These are phyloP conservation scores for Tricladium varicosporioides DNA, from an alignment of 2,329 filamentous ascomycete genomes.

Conservation along the genomic window DNA sequence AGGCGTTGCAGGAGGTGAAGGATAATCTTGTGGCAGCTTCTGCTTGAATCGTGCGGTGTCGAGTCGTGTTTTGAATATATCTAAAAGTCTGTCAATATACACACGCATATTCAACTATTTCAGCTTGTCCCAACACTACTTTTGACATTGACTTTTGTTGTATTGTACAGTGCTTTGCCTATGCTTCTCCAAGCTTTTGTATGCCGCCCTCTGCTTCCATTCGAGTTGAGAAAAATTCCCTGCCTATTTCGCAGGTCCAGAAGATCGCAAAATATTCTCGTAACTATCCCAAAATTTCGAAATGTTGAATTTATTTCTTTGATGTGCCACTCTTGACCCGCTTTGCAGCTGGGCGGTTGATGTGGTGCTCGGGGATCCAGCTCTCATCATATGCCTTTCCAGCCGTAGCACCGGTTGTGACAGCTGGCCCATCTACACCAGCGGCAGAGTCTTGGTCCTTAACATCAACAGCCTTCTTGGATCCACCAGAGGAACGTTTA, in stretches of 20 bases:
- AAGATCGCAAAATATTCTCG: no score
- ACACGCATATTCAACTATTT: no score
- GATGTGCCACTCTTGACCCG: slow-evolving; percentile 56
- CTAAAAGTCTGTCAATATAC: no score
- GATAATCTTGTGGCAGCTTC: neutral
- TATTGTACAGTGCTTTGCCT: slow-evolving; percentile 7
- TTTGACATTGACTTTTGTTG: slow-evolving; percentile 3
- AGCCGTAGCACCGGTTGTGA: slow-evolving; percentile 30
- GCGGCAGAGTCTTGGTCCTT: slow-evolving; percentile 59
- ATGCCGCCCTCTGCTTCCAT: slow-evolving; percentile 1
- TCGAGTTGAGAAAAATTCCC: neutral
- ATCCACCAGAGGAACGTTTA: slow-evolving; percentile 57
- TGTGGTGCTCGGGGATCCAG: slow-evolving; percentile 57
- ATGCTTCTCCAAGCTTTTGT: neutral
- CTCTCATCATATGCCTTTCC: slow-evolving; percentile 35
- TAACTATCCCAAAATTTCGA: no score
- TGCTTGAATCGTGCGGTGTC: neutral
- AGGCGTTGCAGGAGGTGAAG: slow-evolving; percentile 18
- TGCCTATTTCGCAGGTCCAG: no score
- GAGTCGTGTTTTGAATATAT: neutral
- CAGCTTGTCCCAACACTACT: neutral
- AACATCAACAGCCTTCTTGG: slow-evolving; percentile 63
- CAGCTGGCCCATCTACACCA: slow-evolving; percentile 49
- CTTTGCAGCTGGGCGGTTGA: slow-evolving; percentile 77
- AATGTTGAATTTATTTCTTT: slow-evolving; percentile 21